Base-by-base conservation (phyloP, 495 filamentous ascomycete genomes). In the Talaromyces proteolyticus region DNA sequence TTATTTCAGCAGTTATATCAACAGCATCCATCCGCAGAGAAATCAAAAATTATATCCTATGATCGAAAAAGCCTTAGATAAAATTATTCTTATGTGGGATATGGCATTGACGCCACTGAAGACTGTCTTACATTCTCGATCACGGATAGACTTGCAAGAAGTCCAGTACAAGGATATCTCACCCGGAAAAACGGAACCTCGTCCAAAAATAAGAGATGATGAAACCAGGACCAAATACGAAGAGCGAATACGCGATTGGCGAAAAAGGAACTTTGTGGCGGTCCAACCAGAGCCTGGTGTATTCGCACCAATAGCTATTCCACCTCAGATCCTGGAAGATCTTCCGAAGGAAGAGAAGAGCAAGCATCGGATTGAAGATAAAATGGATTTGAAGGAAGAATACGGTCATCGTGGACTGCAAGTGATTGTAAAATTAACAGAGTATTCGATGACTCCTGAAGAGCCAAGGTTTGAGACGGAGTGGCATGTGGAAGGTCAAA, bases 1-100 rank as follows among this genome's bases (percentile, higher is more conserved):
- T 57, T 58, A 64, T 41, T 63, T 71, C 44, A 55, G 57, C 5
- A 70, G 57, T 50, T 81, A 75, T 55, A 74, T 74, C 58, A 74
- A 72, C 54, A 72, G 72, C 50, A 65, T 74, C 29, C 77, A 74
- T 49, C 78, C 75, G 0, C 40, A 49, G 11, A 59, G 58, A 17
- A 51, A 72, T 29, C 42, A 49, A 16, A 41, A 61, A 1, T 44
- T 72, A n/a, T 74, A 75, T 52, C 39, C 42, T 3, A 38, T 67
- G 19, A 65, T 74, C n/a, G 74, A 81, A 46, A 54, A 67, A 6
- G 34, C 68, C 2, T 68, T 76, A 40, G 66, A 67, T 14, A 58
- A 60, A 19, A 43, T 75, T 4, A 57, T 71, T 29, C 69, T 65
- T 0, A 62, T 70, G n/a, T 75, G 67, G 61, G 64, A 73, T 26